Conservation (phyloP, 345 rosid species). For the Lumnitzera racemosa region DNA sequence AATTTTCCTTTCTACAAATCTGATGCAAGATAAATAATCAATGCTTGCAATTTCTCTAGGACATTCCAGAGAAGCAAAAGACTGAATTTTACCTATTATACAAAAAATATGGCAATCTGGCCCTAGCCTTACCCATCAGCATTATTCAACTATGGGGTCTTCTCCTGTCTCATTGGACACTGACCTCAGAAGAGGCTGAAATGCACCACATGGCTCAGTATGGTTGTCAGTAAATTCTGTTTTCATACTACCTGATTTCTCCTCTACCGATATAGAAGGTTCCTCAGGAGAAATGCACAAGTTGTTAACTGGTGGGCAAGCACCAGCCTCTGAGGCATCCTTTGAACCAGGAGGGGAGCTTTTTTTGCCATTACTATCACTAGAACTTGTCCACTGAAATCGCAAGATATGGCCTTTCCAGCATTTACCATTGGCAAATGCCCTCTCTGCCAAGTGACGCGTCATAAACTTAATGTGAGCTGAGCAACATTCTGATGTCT, state of each 20-base stretch:
- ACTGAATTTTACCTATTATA: constrained; percentile 55
- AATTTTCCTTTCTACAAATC: too few species aligned
- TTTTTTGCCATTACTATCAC: constrained; percentile 27
- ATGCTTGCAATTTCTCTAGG: too few species aligned
- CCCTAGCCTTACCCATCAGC: constrained; percentile 17
- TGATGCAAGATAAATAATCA: too few species aligned
- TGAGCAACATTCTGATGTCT: constrained; percentile 29
- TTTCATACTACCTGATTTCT: constrained; percentile 35
- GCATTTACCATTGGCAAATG: constrained; percentile 64
- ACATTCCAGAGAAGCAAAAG: too few species aligned
- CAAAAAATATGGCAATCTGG: constrained; percentile 16
- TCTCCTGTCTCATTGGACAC: constrained; percentile 16
- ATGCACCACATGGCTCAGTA: constrained; percentile 25
- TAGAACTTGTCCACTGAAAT: constrained; percentile 55
- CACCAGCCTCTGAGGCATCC: constrained; percentile 16
- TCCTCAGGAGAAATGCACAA: constrained; percentile 14
- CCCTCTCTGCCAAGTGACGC: constrained; percentile 73
- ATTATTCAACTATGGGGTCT: constrained; percentile 10
- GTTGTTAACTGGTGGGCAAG: constrained; percentile 23
- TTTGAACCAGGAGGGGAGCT: constrained; percentile 19
- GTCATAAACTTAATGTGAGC: constrained; percentile 48
- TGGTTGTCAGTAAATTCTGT: constrained; percentile 15
- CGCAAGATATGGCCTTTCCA: constrained; percentile 75
- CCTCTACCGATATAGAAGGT: constrained; percentile 28
- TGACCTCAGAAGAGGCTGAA: constrained; percentile 18